Conservation (phyloP, 441 rosid species). For the Hura crepitans region DNA sequence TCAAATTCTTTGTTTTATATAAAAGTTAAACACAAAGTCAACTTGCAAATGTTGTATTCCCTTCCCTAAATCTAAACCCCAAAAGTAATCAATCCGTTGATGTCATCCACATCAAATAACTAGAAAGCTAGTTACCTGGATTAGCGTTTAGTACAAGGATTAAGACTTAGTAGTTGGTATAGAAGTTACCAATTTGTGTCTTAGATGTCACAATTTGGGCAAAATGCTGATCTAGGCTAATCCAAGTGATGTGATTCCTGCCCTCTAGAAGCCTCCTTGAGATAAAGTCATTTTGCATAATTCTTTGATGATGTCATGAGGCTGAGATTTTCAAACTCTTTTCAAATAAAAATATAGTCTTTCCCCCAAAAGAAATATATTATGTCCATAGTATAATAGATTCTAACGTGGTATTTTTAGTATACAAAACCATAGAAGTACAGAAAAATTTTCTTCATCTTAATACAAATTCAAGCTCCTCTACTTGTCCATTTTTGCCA, state of each 20-base stretch:
- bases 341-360: too few relatives aligned
- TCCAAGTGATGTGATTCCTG: background rate
- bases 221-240: background rate
- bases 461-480: too few relatives aligned
- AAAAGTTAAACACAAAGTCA: background rate
- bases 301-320: background rate
- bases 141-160: too few relatives aligned
- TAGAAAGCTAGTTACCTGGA: too few relatives aligned
- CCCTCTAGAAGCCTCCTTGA: background rate
- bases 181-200: background rate
- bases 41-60: background rate
- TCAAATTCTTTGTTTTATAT: background rate
- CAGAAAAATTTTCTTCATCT: too few relatives aligned
- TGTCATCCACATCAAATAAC: too few relatives aligned
- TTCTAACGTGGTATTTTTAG: too few relatives aligned
- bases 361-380: too few relatives aligned
- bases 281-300: background rate
- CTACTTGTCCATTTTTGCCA: too few relatives aligned
- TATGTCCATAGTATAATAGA: background rate
- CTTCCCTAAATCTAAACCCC: background rate
- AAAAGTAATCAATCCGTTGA: background rate
- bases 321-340: background rate
- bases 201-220: background rate
- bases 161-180: too few relatives aligned
- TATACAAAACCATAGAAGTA: too few relatives aligned